Conservation (phyloP, 352 stramenopile genomes). For the Globisporangium heterothallicum region DNA sequence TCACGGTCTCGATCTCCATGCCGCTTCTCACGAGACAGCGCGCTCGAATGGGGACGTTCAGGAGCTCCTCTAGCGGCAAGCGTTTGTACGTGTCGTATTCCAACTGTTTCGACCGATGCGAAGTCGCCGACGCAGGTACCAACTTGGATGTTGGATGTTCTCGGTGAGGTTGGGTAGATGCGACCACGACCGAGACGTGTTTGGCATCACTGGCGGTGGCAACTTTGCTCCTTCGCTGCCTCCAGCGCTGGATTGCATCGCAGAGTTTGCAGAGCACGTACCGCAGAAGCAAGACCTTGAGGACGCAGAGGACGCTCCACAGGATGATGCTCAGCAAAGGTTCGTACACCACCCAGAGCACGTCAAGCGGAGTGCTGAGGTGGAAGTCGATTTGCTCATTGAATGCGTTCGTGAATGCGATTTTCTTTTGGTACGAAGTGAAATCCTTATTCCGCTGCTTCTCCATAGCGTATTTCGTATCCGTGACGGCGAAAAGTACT, state of each 20-base stretch:
- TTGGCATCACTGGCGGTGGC: neutral
- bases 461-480: slow-evolving; percentile 28
- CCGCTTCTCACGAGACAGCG: slow-evolving; percentile 32
- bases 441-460: slow-evolving; percentile 22
- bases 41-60: slow-evolving; percentile 41
- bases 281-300: slow-evolving; percentile 11
- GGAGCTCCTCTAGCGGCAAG: slow-evolving; percentile 39
- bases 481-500: slow-evolving; percentile 17
- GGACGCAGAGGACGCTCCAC: slow-evolving; percentile 15
- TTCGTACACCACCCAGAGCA: slow-evolving; percentile 36
- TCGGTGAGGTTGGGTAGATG: neutral
- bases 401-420: slow-evolving; percentile 31
- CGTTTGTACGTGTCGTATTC: slow-evolving; percentile 29
- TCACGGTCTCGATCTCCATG: slow-evolving; percentile 13
- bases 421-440: slow-evolving; percentile 17
- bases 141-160: slow-evolving; percentile 7
- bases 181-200: neutral
- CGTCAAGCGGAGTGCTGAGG: slow-evolving; percentile 8
- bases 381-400: slow-evolving; percentile 25
- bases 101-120: neutral
- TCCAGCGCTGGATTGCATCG: neutral
- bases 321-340: slow-evolving; percentile 22
- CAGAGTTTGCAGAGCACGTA: slow-evolving; percentile 10
- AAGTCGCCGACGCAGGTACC: slow-evolving; percentile 1
- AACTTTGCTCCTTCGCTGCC: neutral